phyloP scores from a whole-genome alignment of 805 yeast genomes.

The Hemisphaericaspora nanyangensis region DNA sequence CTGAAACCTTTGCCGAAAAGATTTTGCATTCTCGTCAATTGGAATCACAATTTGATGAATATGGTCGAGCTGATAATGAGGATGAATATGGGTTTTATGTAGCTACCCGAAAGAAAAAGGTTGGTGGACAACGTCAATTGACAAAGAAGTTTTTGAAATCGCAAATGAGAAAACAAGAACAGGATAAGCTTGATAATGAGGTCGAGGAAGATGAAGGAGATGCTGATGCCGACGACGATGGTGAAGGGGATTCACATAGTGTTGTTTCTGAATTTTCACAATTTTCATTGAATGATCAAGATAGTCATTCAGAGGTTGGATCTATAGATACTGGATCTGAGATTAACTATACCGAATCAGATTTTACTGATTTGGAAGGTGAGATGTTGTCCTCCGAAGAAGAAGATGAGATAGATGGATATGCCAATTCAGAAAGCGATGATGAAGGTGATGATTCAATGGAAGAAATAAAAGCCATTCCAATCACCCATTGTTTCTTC shows the following conservation, averaged over 20 bases:
- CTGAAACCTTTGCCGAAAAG: conserved; percentile 69
- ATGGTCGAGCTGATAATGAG: conserved; percentile 26
- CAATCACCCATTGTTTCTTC: conserved; percentile 51
- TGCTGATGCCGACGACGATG: conserved; percentile 21
- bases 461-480: conserved; percentile 35
- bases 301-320: conserved; percentile 17
- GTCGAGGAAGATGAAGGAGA: conserved; percentile 2
- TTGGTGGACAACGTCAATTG: conserved; percentile 26
- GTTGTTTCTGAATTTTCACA: conserved; percentile 52
- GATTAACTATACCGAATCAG: conserved; percentile 41
- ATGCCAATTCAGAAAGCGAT: conserved; percentile 15
- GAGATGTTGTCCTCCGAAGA: conserved; percentile 14
- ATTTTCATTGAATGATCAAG: conserved; percentile 49
- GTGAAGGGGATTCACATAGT: conserved; percentile 51
- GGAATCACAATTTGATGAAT: conserved; percentile 9
- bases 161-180: conserved; percentile 15
- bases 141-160: conserved; percentile 39
- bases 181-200: conserved; percentile 19
- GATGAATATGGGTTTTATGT: conserved; percentile 55
- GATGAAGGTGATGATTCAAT: conserved; percentile 13
- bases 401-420: conserved; percentile 20
- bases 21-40: conserved; percentile 37
- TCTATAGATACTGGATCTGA: conserved; percentile 50
- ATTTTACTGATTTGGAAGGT: conserved; percentile 18
- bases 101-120: conserved; percentile 19